These are phyloP conservation scores for Suillus brevipes DNA, from an alignment of 768 basidiomycete genomes.

Conservation along the genomic window DNA sequence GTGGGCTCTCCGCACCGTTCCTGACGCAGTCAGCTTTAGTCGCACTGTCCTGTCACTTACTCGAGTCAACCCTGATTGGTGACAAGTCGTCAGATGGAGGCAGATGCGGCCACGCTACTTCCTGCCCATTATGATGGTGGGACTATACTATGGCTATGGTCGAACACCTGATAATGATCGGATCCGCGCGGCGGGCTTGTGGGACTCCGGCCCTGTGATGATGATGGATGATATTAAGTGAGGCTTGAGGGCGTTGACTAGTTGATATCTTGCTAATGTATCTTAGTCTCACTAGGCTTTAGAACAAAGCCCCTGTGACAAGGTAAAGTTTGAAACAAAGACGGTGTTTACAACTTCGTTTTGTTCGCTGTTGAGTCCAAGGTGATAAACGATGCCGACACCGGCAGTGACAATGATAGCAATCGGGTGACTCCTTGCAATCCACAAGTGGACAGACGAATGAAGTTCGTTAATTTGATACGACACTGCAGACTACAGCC, in stretches of 20 bases:
- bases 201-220: not conserved
- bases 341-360: not conserved
- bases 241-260: not conserved
- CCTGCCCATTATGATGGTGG: slow-evolving; percentile 1
- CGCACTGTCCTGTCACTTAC: slow-evolving; percentile 2
- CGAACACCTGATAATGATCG: not conserved
- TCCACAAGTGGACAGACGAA: not conserved
- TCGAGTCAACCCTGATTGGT: not conserved
- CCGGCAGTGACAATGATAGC: not conserved
- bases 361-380: not conserved
- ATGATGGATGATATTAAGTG: slow-evolving; percentile 1
- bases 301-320: not conserved
- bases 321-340: not conserved
- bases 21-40: not conserved
- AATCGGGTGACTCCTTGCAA: not conserved
- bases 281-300: not conserved
- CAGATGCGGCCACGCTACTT: not conserved
- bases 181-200: not conserved
- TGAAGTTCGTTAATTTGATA: not conserved
- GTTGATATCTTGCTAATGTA: not conserved
- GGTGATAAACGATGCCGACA: not conserved
- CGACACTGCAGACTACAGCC: not conserved
- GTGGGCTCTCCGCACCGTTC: not conserved
- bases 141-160: not conserved
- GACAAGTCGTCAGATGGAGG: not conserved